Conservation (phyloP, 768 basidiomycete genomes). For the Calocybe gangraenosa region DNA sequence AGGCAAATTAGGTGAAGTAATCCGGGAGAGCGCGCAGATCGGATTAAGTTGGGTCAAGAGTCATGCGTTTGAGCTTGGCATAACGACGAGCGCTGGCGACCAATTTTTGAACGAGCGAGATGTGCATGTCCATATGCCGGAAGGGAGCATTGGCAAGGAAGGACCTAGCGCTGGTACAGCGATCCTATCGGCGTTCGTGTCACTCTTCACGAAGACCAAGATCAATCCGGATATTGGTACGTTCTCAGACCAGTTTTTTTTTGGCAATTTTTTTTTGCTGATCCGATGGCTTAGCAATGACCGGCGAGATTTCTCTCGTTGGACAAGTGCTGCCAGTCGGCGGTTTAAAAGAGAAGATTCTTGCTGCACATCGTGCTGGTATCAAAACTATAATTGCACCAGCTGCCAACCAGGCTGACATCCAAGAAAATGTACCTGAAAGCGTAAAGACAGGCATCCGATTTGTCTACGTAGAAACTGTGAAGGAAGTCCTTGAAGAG, state of each 20-base stretch:
- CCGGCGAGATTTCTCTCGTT: slow-evolving; percentile 94
- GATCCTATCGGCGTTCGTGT: slow-evolving; percentile 86
- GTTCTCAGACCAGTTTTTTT: slow-evolving; percentile 20
- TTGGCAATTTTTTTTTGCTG: neutral
- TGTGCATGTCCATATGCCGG: slow-evolving; percentile 96
- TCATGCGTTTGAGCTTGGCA: slow-evolving; percentile 85
- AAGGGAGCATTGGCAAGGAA: slow-evolving; percentile 90
- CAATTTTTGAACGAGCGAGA: slow-evolving; percentile 84
- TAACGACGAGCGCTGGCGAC: slow-evolving; percentile 66
- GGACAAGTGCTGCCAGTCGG: slow-evolving; percentile 97
- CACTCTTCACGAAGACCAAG: slow-evolving; percentile 80
- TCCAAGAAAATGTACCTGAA: slow-evolving; percentile 95
- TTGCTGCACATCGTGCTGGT: slow-evolving; percentile 94
- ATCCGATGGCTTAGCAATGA: slow-evolving; percentile 69
- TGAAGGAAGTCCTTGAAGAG: slow-evolving; percentile 83
- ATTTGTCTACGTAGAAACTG: slow-evolving; percentile 94
- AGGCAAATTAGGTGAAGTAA: slow-evolving; percentile 97
- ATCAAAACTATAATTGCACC: slow-evolving; percentile 91
- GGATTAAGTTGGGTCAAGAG: slow-evolving; percentile 90
- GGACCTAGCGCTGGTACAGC: slow-evolving; percentile 97
- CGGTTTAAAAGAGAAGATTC: slow-evolving; percentile 93
- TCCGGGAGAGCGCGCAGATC: slow-evolving; percentile 94
- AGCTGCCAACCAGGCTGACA: slow-evolving; percentile 85
- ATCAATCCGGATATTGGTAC: slow-evolving; percentile 86
- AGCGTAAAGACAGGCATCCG: slow-evolving; percentile 94